phyloP scores from a whole-genome alignment of 306 rosid species.

The Rosa persica region DNA sequence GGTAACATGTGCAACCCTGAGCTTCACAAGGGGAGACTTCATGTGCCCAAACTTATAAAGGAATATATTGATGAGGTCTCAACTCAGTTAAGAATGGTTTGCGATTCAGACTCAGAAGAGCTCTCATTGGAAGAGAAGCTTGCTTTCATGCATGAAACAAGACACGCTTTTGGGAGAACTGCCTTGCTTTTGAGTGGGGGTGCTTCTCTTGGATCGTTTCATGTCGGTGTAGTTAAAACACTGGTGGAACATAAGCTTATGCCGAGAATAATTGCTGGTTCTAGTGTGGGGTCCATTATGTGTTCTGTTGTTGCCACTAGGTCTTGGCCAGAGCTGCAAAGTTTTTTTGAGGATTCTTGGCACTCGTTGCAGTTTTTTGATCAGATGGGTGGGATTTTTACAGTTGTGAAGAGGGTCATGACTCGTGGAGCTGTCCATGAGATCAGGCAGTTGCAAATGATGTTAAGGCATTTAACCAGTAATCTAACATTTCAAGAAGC shows the following conservation, averaged over 20 bases:
- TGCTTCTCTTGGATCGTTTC: slow-evolving; percentile 95
- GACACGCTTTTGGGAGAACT: slow-evolving; percentile 96
- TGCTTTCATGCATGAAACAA: slow-evolving; percentile 90
- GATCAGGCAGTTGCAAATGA: slow-evolving; percentile 83
- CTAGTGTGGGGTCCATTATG: slow-evolving; percentile 97
- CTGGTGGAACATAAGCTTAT: slow-evolving; percentile 84
- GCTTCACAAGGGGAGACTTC: slow-evolving; percentile 89
- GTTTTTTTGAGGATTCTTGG: slow-evolving; percentile 88
- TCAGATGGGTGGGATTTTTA: slow-evolving; percentile 86
- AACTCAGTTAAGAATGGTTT: slow-evolving; percentile 86
- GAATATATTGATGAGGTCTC: slow-evolving; percentile 88
- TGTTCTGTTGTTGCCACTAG: slow-evolving; percentile 93
- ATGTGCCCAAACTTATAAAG: slow-evolving; percentile 78
- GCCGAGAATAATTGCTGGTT: slow-evolving; percentile 95
- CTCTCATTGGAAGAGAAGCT: slow-evolving; percentile 81
- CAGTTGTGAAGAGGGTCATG: slow-evolving; percentile 82
- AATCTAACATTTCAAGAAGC: slow-evolving; percentile 98
- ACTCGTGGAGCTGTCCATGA: slow-evolving; percentile 92
- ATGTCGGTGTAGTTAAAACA: slow-evolving; percentile 82
- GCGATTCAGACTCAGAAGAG: slow-evolving; percentile 86
- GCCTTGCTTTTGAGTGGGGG: slow-evolving; percentile 97
- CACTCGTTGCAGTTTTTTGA: slow-evolving; percentile 86
- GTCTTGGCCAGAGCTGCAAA: slow-evolving; percentile 96
- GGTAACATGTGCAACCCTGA: slow-evolving; percentile 96
- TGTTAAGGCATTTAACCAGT: slow-evolving; percentile 87